These are phyloP conservation scores for Ceratorhiza oryzae-sativae DNA, from an alignment of 1,284 basidiomycete species.

Conservation along the genomic window DNA sequence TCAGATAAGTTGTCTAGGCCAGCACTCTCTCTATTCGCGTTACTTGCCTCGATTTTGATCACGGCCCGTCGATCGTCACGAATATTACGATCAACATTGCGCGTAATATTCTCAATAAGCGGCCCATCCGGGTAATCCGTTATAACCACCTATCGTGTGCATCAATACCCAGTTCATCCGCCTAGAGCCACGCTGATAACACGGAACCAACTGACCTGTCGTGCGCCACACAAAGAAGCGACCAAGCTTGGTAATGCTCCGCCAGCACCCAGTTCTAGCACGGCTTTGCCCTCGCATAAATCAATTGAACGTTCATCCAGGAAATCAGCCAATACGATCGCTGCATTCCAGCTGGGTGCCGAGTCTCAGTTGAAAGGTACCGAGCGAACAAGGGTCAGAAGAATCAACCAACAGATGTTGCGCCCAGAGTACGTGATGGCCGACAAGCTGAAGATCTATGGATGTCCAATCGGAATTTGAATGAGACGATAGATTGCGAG, in stretches of 20 bases:
- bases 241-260: conserved; percentile 87
- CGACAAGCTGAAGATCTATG: conserved; percentile 78
- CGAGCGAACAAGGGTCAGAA: neutral
- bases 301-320: conserved; percentile 63
- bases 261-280: conserved; percentile 93
- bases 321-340: conserved; percentile 75
- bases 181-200: neutral
- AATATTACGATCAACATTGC: conserved; percentile 74
- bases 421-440: conserved; percentile 90
- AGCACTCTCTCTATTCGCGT: neutral
- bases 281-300: conserved; percentile 53
- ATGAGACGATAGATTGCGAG: conserved; percentile 43
- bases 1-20: neutral
- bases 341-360: conserved; percentile 81
- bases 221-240: conserved; percentile 70
- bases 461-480: conserved; percentile 46
- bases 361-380: neutral
- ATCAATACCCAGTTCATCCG: neutral
- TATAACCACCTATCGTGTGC: conserved; percentile 66
- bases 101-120: conserved; percentile 79
- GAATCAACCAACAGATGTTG: conserved; percentile 74
- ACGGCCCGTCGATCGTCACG: conserved; percentile 46
- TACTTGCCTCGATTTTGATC: conserved; percentile 61
- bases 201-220: conserved; percentile 45
- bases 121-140: conserved; percentile 91